phyloP scores from a whole-genome alignment of 768 basidiomycete species.

The Serendipita sp. region DNA sequence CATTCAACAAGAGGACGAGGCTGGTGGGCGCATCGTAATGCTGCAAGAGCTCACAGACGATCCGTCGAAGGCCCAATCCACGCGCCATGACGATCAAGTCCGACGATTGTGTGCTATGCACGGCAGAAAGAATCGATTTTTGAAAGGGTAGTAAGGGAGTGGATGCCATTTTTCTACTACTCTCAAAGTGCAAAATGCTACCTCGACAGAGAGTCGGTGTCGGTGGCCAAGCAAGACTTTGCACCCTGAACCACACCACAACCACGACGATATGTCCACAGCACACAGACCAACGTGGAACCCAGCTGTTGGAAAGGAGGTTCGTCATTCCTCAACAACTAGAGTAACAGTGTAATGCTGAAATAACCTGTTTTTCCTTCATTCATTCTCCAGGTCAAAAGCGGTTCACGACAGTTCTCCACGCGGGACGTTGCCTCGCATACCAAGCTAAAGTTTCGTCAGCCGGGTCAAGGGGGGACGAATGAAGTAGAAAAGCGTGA shows the following conservation, averaged over 20 bases:
- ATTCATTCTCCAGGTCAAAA: slow-evolving; percentile 35
- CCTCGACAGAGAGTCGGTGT: neutral
- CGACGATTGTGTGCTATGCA: slow-evolving; percentile 23
- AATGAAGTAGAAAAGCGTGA: slow-evolving; percentile 66
- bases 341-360: too few relatives aligned
- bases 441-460: slow-evolving; percentile 97
- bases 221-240: neutral
- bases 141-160: slow-evolving; percentile 22
- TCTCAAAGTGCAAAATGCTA: too few relatives aligned
- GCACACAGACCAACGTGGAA: slow-evolving; percentile 96
- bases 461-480: slow-evolving; percentile 77
- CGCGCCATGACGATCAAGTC: slow-evolving; percentile 59
- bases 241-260: neutral
- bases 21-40: slow-evolving; percentile 80
- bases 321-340: neutral
- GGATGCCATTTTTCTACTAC: neutral
- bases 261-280: slow-evolving; percentile 50
- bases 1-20: slow-evolving; percentile 73
- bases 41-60: slow-evolving; percentile 77
- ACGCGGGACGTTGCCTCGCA: slow-evolving; percentile 88
- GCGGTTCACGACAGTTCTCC: slow-evolving; percentile 83
- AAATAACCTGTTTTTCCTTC: neutral
- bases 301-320: slow-evolving; percentile 81
- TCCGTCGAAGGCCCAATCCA: slow-evolving; percentile 72
- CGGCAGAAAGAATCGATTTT: slow-evolving; percentile 22